Evolutionary conservation across 1,284 basidiomycete species (phyloP).

Genomic region (Athelia sp.): DNA sequence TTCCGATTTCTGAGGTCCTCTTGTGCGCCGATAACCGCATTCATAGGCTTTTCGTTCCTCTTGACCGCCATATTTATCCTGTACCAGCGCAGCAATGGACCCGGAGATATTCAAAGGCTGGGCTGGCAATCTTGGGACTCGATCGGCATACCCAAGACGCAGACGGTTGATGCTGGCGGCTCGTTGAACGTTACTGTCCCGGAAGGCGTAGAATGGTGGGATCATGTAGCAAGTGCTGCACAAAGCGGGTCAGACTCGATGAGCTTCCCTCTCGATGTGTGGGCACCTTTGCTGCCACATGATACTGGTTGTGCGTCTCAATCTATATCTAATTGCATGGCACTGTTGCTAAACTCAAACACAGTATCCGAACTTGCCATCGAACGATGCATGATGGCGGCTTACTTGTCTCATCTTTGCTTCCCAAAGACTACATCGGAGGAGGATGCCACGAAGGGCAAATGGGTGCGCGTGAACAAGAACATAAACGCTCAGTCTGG

Average conservation of each 20-base stretch:
- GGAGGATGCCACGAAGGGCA: conserved; percentile 74
- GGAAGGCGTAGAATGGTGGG: conserved; percentile 67
- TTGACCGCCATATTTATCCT: conserved; percentile 74
- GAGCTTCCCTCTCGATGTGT: conserved; percentile 76
- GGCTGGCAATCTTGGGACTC: conserved; percentile 91
- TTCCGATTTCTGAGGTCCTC: conserved; percentile 40
- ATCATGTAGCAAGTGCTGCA: conserved; percentile 36
- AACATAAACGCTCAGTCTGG: conserved; percentile 72
- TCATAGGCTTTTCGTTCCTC: conserved; percentile 63
- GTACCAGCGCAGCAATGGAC: conserved; percentile 69
- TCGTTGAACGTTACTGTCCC: conserved; percentile 7
- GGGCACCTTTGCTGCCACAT: conserved; percentile 78
- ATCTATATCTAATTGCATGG: background rate
- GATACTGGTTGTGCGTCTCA: conserved; percentile 70
- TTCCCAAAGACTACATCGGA: conserved; percentile 64
- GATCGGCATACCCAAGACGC: conserved; percentile 28
- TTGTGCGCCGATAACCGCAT: conserved; percentile 51
- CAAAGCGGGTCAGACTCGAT: conserved; percentile 44
- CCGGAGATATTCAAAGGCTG: conserved; percentile 66
- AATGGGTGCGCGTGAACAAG: conserved; percentile 81
- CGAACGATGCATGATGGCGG: conserved; percentile 65
- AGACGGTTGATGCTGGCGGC: conserved; percentile 4
- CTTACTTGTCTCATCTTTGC: conserved; percentile 58
- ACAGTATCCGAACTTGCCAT: conserved; percentile 78
- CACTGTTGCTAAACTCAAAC: conserved; percentile 9